phyloP scores from a whole-genome alignment of 257 asterid species.

The Salvia rosmarinus region DNA sequence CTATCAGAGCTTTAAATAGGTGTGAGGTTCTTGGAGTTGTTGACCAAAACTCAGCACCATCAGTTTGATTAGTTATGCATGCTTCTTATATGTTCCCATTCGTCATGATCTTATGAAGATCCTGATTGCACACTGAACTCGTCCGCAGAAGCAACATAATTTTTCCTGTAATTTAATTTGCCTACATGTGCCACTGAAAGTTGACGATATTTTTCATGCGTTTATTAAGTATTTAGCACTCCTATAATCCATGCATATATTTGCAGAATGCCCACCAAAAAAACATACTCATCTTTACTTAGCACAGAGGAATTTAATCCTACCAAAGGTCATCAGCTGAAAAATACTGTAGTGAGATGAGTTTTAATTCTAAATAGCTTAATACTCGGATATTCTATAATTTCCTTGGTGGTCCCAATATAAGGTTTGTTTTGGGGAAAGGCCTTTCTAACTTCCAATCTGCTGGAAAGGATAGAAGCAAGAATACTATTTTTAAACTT shows the following conservation, averaged over 20 bases:
- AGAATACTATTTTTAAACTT: background rate
- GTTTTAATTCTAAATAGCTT: background rate
- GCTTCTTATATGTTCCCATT: background rate
- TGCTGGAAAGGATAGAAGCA: slow-evolving; percentile 8
- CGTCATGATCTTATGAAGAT: background rate
- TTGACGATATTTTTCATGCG: background rate
- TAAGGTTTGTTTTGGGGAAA: background rate
- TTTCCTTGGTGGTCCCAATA: background rate
- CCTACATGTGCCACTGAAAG: background rate
- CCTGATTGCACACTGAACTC: background rate
- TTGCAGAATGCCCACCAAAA: background rate
- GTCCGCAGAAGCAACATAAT: background rate
- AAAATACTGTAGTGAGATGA: background rate
- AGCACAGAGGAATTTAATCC: slow-evolving; percentile 2
- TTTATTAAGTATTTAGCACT: slow-evolving; percentile 18
- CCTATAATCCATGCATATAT: background rate
- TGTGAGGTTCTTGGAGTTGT: slow-evolving; percentile 5
- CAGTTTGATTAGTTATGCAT: background rate
- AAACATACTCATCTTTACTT: background rate
- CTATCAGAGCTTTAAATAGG: background rate
- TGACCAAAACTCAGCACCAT: background rate
- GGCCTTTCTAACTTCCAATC: background rate
- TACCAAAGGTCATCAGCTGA: background rate
- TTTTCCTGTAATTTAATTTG: background rate
- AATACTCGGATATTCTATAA: background rate